Evolutionary conservation across 495 filamentous ascomycete genomes (phyloP), one percentile per base, ranked within the genome.

Genomic region (Melanomma pulvis-pyrius): DNA sequence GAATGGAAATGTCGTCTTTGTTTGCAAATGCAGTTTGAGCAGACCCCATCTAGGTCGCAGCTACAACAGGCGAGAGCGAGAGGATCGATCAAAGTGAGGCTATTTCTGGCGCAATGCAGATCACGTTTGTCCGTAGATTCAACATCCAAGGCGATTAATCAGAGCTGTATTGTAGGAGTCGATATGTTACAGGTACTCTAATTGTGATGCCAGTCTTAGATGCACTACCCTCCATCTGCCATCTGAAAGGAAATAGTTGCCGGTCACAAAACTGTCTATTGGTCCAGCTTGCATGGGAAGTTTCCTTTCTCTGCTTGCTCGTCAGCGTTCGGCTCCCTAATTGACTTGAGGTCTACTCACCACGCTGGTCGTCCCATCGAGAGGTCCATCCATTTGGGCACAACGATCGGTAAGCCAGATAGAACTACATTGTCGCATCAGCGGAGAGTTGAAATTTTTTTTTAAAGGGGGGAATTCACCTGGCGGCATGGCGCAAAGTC

Each of bases 401-500:
- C 65, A 99, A 89, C 70, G 96, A 94, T 74, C 91, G 87, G 84
- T 94, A 99, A 61, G 96, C 91, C 72, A 93, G 86, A 82, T 85
- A 90, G 86, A 99, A 99, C 94, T 98, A 49, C n/a, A 41, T 17
- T 25, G 28, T 17, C 22, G 19, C 13, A 57, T 47, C 39, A 26
- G 34, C 48, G 7, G n/a, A 12, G 25, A 1, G n/a, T 36, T 15
- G 13, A 3, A 15, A 41, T 2, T 9, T 4, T 30, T 28, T 21
- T 5, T 3, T 24, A 32, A 44, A 22, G 13, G 22, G 15, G 47
- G 48, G 15, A 19, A 47, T 72, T 55, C 87, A 96, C 93, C 86
- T 98, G 96, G 76, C 88, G 89, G 89, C 96, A 99, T 53, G 96
- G 96, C 67, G 90, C 86, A 79, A 98, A 99, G 77, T 98, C 96